phyloP scores from a whole-genome alignment of 208 protist species.

The Crithidia acanthocephali region DNA sequence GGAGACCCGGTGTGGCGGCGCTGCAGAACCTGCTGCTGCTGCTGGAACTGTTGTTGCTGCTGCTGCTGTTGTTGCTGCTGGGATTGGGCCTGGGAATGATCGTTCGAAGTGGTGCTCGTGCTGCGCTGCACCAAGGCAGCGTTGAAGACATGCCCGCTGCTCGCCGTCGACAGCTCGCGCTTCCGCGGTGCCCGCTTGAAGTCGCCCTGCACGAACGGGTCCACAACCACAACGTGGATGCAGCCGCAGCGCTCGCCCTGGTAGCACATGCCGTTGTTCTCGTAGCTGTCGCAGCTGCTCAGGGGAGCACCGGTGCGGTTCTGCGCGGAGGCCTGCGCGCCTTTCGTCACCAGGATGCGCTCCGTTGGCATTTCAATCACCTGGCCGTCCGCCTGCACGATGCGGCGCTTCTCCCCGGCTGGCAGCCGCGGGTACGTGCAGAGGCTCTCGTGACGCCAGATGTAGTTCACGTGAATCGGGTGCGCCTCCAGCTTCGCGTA shows the following conservation, averaged over 20 bases:
- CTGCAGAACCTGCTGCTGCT: constrained; percentile 9
- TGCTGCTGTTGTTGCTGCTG: constrained; percentile 3
- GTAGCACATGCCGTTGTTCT: constrained; percentile 74
- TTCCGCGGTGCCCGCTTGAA: constrained; percentile 57
- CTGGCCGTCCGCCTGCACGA: constrained; percentile 35
- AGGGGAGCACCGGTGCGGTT: background rate
- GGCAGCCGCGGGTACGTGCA: constrained; percentile 79
- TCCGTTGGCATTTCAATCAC: constrained; percentile 36
- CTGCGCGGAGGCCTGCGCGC: constrained; percentile 23
- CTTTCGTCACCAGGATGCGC: constrained; percentile 37
- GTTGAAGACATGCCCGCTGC: background rate
- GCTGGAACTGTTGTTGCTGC: background rate
- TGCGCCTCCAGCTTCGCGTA: constrained; percentile 45
- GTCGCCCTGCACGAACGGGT: constrained; percentile 64
- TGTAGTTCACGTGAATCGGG: constrained; percentile 87
- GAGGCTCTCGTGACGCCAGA: constrained; percentile 59
- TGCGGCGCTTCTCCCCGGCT: constrained; percentile 29
- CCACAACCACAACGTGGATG: constrained; percentile 77
- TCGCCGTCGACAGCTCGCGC: constrained; percentile 2
- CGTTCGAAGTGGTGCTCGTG: constrained; percentile 2
- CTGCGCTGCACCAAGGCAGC: background rate
- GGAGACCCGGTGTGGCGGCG: constrained; percentile 8
- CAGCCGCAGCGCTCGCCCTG: constrained; percentile 74
- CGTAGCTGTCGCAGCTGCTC: constrained; percentile 27
- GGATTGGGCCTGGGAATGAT: constrained; percentile 2